Conservation (phyloP, 805 yeast species). For the Candida arabinofermentans region DNA sequence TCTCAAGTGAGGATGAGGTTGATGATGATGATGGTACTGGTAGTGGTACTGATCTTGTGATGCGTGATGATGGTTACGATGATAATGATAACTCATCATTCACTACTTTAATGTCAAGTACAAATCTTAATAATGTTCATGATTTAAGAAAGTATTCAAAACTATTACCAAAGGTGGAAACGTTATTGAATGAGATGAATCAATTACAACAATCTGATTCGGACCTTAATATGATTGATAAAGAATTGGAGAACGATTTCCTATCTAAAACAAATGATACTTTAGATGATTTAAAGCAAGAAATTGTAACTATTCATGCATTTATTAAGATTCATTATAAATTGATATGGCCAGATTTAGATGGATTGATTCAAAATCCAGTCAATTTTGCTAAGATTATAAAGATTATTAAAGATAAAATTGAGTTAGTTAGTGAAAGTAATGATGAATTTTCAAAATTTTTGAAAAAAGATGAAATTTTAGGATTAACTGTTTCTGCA, state of each 20-base stretch:
- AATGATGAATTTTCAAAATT: conserved; percentile 38
- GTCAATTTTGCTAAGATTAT: conserved; percentile 56
- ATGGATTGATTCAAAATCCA: conserved; percentile 56
- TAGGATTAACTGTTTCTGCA: conserved; percentile 73
- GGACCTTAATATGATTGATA: conserved; percentile 24
- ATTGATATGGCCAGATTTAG: conserved; percentile 68
- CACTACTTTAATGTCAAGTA: conserved; percentile 8
- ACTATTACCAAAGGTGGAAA: conserved; percentile 20
- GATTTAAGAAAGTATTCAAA: conserved; percentile 26
- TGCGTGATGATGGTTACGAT: background rate
- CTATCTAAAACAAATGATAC: conserved; percentile 51
- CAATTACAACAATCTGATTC: conserved; percentile 28
- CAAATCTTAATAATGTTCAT: conserved; percentile 16
- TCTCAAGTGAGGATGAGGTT: conserved; percentile 28
- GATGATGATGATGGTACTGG: background rate
- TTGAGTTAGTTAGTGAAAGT: conserved; percentile 8
- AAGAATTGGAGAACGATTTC: conserved; percentile 44
- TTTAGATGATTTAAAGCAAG: conserved; percentile 51
- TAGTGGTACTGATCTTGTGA: no score
- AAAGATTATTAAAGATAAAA: conserved; percentile 42
- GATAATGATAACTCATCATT: conserved; percentile 2
- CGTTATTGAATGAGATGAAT: conserved; percentile 22
- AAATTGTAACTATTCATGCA: conserved; percentile 45
- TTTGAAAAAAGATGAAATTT: conserved; percentile 58
- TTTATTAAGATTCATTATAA: conserved; percentile 51